phyloP scores from a whole-genome alignment of 2,329 filamentous ascomycete species.

The Botrytis deweyae region DNA sequence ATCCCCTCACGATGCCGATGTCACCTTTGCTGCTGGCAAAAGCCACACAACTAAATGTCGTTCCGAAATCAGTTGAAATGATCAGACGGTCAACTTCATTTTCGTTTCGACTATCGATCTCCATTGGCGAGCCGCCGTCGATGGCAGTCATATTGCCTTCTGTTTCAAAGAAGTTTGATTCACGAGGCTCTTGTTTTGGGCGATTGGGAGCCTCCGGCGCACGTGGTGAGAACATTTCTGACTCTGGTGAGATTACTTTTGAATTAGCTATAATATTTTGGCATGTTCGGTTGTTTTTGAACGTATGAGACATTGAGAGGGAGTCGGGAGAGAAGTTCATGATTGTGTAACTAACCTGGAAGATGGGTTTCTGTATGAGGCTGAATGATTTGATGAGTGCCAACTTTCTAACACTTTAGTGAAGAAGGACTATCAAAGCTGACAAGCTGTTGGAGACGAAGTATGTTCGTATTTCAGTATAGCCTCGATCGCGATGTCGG shows the following conservation, averaged over 20 bases:
- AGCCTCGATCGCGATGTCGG: neutral
- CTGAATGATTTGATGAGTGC: neutral
- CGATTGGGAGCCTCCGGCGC: neutral
- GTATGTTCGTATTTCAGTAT: neutral
- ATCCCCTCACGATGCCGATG: constrained; percentile 22
- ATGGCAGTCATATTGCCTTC: neutral
- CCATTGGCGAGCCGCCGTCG: neutral
- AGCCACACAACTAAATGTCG: constrained; percentile 28
- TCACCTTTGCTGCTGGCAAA: constrained; percentile 17
- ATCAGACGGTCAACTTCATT: constrained; percentile 18
- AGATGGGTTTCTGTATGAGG: neutral
- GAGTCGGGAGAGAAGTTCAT: neutral
- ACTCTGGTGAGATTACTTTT: neutral
- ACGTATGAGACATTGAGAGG: neutral
- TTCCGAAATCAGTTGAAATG: constrained; percentile 27
- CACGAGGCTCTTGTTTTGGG: neutral
- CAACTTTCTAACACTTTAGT: neutral
- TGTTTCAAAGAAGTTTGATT: neutral
- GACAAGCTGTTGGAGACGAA: neutral
- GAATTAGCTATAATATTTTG: neutral
- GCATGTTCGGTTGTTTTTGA: neutral
- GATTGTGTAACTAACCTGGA: neutral
- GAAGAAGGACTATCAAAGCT: neutral
- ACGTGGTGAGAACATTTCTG: neutral
- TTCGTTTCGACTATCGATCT: constrained; percentile 9